Evolutionary conservation across 2,329 filamentous ascomycete species (phyloP), one percentile per base, ranked within the genome.

Genomic region (Phoma sp.): DNA sequence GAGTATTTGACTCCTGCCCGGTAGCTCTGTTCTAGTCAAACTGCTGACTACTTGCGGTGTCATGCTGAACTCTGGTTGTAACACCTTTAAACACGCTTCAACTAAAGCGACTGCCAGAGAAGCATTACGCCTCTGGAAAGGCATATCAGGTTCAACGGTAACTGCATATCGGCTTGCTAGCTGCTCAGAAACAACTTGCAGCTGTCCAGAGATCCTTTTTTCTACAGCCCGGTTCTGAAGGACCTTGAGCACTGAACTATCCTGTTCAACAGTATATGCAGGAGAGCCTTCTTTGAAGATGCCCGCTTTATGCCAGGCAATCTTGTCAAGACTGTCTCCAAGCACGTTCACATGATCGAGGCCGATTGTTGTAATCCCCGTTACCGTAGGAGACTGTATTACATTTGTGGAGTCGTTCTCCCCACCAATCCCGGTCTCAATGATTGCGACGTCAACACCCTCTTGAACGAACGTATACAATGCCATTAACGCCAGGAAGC

Each of bases 251-350:
- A 42, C 58, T 11, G 30, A 25, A 7, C 20, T 23, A 7, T 59
- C 49, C 47, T 64, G 61, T 28, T 26, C 28, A 30, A 33, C 20
- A 20, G 53, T 55, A 28, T 56, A 88, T 2, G 84, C 84, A 15
- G 81, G 79, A 9, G 79, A 78, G 1, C 82, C 84, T 0, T 68
- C 50, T 74, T 90, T 90, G 77, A 90, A 85, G 52, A 91, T 87
- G 1, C 88, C 88, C 1, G 86, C 84, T 74, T 91, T 91, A 73
- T 91, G 87, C 88, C 88, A 90, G 0, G 88, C 86, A 58, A 91
- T 89, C 71, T 85, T 80, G 26, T 83, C 84, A 10, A 89, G 76
- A 0, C 85, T 88, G 15, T 81, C 73, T 4, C 88, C 88, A 1
- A 91, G 79, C 17, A 81, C 80, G 45, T 80, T 81, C 29, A 88